phyloP scores from a whole-genome alignment of 495 filamentous ascomycete genomes.

The Neurospora sp. region DNA sequence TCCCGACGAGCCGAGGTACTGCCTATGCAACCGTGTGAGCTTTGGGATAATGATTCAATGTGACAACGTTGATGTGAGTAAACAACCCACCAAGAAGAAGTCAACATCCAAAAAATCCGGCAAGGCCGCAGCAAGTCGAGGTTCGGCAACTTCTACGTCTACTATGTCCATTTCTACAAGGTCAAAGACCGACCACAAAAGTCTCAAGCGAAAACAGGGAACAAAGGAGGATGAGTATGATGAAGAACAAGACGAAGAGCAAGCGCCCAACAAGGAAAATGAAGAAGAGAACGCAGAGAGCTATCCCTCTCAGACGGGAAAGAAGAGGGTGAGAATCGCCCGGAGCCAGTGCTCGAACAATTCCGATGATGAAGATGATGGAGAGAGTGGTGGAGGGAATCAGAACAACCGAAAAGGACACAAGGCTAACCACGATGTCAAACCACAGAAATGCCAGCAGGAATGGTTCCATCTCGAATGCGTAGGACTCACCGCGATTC shows the following conservation, averaged over 20 bases:
- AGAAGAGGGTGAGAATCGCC: background rate
- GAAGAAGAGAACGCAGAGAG: background rate
- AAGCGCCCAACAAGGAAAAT: background rate
- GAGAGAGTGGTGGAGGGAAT: background rate
- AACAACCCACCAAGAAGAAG: background rate
- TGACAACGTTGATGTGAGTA: conserved; percentile 78
- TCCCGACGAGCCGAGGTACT: conserved; percentile 80
- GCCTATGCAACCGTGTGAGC: conserved; percentile 83
- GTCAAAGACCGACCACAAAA: background rate
- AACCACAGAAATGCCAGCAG: conserved; percentile 47
- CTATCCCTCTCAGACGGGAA: background rate
- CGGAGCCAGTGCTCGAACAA: background rate
- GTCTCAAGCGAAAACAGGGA: background rate
- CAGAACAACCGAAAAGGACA: background rate
- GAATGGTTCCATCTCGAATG: conserved; percentile 97
- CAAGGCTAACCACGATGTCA: conserved; percentile 8
- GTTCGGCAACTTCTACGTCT: background rate
- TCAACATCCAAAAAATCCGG: background rate
- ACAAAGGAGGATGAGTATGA: background rate
- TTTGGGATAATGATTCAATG: conserved; percentile 94
- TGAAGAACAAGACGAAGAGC: background rate
- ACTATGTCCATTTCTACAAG: background rate
- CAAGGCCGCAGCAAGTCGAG: background rate
- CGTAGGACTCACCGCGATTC: conserved; percentile 66
- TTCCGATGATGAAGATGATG: background rate